These are phyloP conservation scores for Aspergillus bridgeri DNA, from an alignment of 495 filamentous ascomycete genomes.

Conservation along the genomic window DNA sequence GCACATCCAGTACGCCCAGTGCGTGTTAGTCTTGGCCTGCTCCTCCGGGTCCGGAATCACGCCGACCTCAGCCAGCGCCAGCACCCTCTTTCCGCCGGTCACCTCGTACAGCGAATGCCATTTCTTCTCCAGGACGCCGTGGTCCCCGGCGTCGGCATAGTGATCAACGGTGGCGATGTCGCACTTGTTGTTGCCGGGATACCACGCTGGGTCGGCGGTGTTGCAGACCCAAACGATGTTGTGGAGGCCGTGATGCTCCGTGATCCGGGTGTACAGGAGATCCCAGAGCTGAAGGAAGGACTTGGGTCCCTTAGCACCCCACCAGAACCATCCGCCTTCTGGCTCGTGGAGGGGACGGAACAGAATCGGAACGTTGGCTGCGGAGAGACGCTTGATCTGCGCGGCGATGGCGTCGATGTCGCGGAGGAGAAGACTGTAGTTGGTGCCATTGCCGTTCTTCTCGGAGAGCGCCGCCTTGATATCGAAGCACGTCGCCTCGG, in stretches of 20 bases:
- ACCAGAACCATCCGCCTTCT: slow-evolving; percentile 13
- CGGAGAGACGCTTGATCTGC: slow-evolving; percentile 3
- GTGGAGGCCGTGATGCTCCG: slow-evolving; percentile 4
- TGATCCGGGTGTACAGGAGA: slow-evolving; percentile 5
- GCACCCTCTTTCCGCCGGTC: slow-evolving; percentile 1
- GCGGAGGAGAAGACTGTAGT: slow-evolving; percentile 6
- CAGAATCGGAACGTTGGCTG: slow-evolving; percentile 3
- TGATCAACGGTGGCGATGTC: slow-evolving; percentile 7
- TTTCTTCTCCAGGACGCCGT: slow-evolving; percentile 3
- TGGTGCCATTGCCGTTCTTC: neutral
- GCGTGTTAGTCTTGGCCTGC: neutral
- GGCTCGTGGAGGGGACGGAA: slow-evolving; percentile 11
- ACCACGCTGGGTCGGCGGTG: slow-evolving; percentile 1
- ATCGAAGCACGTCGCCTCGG: slow-evolving; percentile 9
- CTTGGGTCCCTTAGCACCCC: slow-evolving; percentile 2
- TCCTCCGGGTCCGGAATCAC: slow-evolving; percentile 6
- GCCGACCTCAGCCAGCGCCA: slow-evolving; percentile 8
- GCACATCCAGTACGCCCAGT: slow-evolving; percentile 8
- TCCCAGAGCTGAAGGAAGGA: slow-evolving; percentile 5
- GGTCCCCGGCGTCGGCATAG: slow-evolving; percentile 5
- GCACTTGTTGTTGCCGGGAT: slow-evolving; percentile 9
- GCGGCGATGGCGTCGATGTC: slow-evolving; percentile 11
- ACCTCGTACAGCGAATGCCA: slow-evolving; percentile 1
- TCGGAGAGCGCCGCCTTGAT: neutral
- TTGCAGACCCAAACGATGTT: slow-evolving; percentile 10